Conservation (phyloP, 352 stramenopile species). For the Phytophthora citrophthora region DNA sequence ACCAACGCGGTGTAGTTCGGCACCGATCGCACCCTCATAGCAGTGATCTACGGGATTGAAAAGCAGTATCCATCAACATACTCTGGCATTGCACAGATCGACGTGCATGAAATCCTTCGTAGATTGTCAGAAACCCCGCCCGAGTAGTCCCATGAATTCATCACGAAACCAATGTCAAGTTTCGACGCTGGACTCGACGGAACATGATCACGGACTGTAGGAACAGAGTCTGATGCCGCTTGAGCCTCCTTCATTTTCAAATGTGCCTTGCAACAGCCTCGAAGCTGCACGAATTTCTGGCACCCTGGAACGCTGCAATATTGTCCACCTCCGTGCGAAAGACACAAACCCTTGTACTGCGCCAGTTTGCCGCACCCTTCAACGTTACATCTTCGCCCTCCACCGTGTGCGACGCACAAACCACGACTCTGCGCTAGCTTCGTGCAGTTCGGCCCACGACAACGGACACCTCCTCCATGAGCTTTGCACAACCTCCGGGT, state of each 20-base stretch:
- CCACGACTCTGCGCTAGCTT: conserved; percentile 73
- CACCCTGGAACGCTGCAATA: conserved; percentile 62
- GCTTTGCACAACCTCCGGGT: conserved; percentile 74
- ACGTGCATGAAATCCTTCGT: no score
- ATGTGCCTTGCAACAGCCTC: conserved; percentile 73
- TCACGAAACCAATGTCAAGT: background rate
- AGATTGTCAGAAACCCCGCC: no score
- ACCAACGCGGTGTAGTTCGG: no score
- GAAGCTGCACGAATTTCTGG: conserved; percentile 75
- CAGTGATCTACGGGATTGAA: no score
- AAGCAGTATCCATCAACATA: no score
- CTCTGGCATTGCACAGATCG: no score
- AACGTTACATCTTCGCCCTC: conserved; percentile 60
- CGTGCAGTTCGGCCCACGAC: conserved; percentile 58
- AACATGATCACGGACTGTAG: background rate
- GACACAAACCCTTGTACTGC: conserved; percentile 71
- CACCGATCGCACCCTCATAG: no score
- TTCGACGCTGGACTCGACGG: background rate
- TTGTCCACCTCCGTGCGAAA: conserved; percentile 65
- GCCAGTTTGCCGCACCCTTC: conserved; percentile 63
- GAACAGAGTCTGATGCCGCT: background rate
- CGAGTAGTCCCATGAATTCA: background rate
- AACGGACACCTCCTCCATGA: conserved; percentile 77
- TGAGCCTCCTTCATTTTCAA: conserved; percentile 36
- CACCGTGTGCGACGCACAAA: conserved; percentile 69